These are phyloP conservation scores for Citrus unshiu DNA, from an alignment of 345 rosid species.

Conservation along the genomic window DNA sequence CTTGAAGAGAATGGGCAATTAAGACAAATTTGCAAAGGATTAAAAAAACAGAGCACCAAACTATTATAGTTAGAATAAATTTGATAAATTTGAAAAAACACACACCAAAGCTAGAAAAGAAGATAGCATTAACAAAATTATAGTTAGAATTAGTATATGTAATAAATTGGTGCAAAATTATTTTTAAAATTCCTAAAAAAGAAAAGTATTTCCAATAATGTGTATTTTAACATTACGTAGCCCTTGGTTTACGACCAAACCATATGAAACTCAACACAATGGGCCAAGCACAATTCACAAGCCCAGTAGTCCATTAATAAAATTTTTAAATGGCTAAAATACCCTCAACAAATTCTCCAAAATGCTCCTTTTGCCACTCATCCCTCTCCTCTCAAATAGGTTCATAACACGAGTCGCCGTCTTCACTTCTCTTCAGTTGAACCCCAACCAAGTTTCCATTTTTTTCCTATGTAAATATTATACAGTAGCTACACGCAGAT, in stretches of 20 bases:
- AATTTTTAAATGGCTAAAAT: not conserved
- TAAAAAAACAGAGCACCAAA: no score
- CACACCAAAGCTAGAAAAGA: no score
- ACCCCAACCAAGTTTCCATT: not conserved
- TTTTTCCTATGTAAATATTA: not conserved
- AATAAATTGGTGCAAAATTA: no score
- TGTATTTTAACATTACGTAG: no score
- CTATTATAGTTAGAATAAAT: no score
- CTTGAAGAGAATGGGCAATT: no score
- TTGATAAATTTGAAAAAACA: no score
- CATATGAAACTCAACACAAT: not conserved
- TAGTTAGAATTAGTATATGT: no score
- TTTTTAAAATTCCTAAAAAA: no score
- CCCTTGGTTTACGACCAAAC: not conserved
- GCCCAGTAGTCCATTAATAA: not conserved
- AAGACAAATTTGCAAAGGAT: no score
- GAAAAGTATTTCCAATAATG: no score
- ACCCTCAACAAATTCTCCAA: not conserved
- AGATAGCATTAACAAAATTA: no score
- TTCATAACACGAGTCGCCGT: not conserved
- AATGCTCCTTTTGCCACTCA: not conserved
- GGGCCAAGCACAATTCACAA: not conserved
- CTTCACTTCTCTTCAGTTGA: not conserved
- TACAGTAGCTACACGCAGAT: not conserved
- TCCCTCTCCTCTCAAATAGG: not conserved